A percentile compares a stretch with the other conserved stretches of the same genome.
Evolutionary conservation across 1,284 basidiomycete genomes (phyloP).

Genomic region (Spongiforma sp.): DNA sequence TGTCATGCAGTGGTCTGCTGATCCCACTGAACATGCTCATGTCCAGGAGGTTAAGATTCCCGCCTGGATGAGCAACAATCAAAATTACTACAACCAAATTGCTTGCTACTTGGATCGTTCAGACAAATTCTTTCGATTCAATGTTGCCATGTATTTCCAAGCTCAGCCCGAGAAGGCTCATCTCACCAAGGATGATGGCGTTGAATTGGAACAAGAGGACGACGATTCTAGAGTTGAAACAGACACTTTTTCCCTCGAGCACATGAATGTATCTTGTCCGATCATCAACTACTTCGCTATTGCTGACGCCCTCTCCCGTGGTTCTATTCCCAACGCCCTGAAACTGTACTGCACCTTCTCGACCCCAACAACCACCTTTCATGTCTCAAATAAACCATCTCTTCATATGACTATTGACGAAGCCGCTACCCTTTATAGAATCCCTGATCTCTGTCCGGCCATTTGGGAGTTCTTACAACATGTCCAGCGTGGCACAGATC

Average conservation of each 20-base stretch:
- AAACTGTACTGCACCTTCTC: not conserved
- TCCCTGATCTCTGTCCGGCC: constrained; percentile 2
- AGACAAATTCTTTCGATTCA: not conserved
- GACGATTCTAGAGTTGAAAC: not conserved
- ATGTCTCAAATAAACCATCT: constrained; percentile 3
- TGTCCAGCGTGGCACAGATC: not conserved
- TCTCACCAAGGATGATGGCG: not conserved
- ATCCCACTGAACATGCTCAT: constrained; percentile 3
- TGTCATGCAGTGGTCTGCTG: not conserved
- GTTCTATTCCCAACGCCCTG: not conserved
- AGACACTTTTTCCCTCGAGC: not conserved
- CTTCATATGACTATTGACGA: constrained; percentile 1
- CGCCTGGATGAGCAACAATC: not conserved
- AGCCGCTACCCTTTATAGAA: not conserved
- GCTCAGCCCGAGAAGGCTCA: not conserved
- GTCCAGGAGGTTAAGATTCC: constrained; percentile 1
- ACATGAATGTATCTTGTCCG: not conserved
- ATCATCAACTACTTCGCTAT: constrained; percentile 3
- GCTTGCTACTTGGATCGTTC: not conserved
- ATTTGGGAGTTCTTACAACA: constrained; percentile 1
- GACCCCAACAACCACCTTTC: constrained; percentile 1
- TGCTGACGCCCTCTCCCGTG: not conserved
- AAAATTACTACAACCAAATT: constrained; percentile 9
- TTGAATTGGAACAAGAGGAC: not conserved
- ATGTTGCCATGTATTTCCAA: not conserved